Evolutionary conservation across 371 early-diverging fungal genomes (phyloP), one percentile per base, ranked within the genome.

Genomic region (Apophysomyces elegans): DNA sequence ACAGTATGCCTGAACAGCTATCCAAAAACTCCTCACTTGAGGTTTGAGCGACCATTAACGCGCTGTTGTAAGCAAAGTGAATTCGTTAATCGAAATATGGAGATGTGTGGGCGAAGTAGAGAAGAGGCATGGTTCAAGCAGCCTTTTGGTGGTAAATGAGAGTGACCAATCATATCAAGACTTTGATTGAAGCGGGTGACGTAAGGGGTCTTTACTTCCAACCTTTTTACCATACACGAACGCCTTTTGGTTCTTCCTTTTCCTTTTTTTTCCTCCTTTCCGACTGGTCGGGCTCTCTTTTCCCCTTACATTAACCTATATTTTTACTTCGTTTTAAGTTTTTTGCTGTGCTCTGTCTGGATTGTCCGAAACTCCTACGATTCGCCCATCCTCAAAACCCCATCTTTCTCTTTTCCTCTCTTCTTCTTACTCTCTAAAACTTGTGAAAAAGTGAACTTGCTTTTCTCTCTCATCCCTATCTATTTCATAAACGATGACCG

Each of bases 231-330:
- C 32, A 26, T 26, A 26, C 32, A 26, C 32, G 43, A 14, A 14
- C 1, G 47, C 47, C 16, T n/a, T 47, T 7, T 16, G n/a, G 1
- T 18, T 47, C n/a, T n/a, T n/a, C 7, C n/a, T 47, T 47, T 43
- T 43, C 14, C 18, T 47, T 47, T 47, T 47, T 47, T 47, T 47
- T 18, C 47, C 47, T 18, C 47, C 18, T 47, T 47, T 47, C 47
- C 47, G 47, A 47, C 47, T 47, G 47, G 47, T 47, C 47, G 47
- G 47, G 32, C 32, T 26, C 32, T 26, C 32, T 47, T 47, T 16
- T n/a, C 47, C 47, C 47, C 47, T 47, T 47, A 47, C 47, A 18
- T 47, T 47, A 26, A 26, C 32, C 32, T 26, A 26, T 26, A 47
- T 47, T 16, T 47, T 47, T 13, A 41, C 13, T 41, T 41, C 41